Conservation (phyloP, 2,329 filamentous ascomycete species). For the Penicillium carneum region DNA sequence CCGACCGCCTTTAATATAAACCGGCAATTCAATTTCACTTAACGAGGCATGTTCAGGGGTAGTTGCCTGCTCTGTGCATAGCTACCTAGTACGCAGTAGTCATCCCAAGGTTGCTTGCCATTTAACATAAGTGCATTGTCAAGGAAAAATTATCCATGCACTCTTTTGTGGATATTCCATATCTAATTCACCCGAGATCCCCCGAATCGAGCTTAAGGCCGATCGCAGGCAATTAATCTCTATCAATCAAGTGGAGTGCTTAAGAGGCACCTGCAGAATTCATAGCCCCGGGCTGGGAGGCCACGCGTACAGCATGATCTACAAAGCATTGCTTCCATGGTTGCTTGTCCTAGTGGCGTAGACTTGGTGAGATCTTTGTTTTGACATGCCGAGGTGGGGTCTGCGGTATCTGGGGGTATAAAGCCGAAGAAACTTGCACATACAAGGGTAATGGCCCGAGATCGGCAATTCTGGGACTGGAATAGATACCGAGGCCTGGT, state of each 20-base stretch:
- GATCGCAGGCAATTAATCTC: background rate
- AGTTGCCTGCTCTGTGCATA: too few relatives aligned
- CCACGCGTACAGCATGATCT: background rate
- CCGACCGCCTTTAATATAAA: background rate
- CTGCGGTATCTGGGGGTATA: background rate
- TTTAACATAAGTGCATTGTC: background rate
- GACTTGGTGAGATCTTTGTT: slow-evolving; percentile 1
- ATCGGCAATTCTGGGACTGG: background rate
- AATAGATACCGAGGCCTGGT: background rate
- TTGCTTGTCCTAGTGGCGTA: background rate
- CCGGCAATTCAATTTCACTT: background rate
- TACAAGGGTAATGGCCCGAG: background rate
- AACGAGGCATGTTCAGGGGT: too few relatives aligned
- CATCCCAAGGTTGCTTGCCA: background rate
- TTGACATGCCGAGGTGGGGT: background rate
- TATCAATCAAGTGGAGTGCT: background rate
- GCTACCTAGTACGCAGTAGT: too few relatives aligned
- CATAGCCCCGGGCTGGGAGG: background rate
- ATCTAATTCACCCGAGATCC: background rate
- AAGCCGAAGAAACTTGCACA: background rate
- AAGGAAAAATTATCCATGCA: background rate
- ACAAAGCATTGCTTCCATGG: background rate
- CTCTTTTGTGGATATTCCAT: background rate
- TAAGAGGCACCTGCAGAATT: background rate
- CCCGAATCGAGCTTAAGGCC: background rate